Evolutionary conservation across 257 asterid species (phyloP).

Genomic region (Solanum chilense): DNA sequence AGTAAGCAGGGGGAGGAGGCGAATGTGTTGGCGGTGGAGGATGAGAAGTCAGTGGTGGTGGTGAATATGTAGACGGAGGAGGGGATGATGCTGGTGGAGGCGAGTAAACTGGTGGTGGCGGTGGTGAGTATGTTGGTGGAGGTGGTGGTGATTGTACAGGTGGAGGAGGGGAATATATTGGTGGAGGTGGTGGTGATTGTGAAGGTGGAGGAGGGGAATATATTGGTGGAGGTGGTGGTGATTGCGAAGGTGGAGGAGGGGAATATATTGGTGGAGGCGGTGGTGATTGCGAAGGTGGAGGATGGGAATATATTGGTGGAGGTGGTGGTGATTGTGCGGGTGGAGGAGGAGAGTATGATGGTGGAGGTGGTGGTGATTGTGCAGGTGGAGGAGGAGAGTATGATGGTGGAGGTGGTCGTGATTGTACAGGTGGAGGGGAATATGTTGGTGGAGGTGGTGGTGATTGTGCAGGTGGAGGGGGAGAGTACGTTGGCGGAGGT

Average conservation of each 20-base stretch:
- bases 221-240: background rate
- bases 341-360: too few species aligned
- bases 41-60: background rate
- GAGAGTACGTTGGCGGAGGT: background rate
- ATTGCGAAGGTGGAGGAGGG: too few species aligned
- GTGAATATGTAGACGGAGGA: background rate
- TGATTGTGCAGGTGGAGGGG: background rate
- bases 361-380: too few species aligned
- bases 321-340: background rate
- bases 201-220: background rate
- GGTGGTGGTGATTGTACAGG: background rate
- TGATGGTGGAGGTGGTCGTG: too few species aligned
- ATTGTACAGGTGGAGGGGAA: background rate
- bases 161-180: background rate
- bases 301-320: background rate
- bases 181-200: background rate
- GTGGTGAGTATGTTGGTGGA: background rate
- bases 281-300: background rate
- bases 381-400: too few species aligned
- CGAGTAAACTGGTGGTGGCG: background rate
- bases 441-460: background rate
- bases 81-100: background rate
- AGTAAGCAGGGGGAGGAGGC: background rate
- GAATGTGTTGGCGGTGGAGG: background rate
- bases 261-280: too few species aligned